Percentiles rank a stretch among this genome's conserved stretches.
Conservation (phyloP, 2,329 filamentous ascomycete genomes). For the Colletotrichum graminicola region DNA sequence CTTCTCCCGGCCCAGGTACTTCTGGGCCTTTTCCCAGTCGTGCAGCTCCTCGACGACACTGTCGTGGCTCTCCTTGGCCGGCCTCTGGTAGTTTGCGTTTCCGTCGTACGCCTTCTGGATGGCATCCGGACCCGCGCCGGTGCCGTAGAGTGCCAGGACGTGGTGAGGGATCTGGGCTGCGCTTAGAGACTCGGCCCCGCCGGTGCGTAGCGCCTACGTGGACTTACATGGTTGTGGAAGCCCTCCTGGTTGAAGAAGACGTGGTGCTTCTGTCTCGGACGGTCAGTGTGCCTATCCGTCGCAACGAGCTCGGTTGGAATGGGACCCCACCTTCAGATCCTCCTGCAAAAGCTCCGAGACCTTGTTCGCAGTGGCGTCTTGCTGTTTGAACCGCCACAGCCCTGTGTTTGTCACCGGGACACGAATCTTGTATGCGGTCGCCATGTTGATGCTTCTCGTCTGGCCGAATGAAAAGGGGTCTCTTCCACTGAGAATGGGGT, state of each 20-base stretch:
- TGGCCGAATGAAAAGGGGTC: slow-evolving; percentile 1
- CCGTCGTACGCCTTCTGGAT: slow-evolving; percentile 74
- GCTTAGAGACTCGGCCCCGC: neutral
- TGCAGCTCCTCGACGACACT: slow-evolving; percentile 66
- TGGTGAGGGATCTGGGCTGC: slow-evolving; percentile 73
- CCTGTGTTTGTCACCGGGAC: slow-evolving; percentile 64
- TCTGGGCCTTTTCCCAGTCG: slow-evolving; percentile 67
- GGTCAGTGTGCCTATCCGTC: slow-evolving; percentile 13
- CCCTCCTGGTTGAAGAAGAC: slow-evolving; percentile 82
- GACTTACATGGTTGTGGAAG: slow-evolving; percentile 82
- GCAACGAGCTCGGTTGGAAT: neutral
- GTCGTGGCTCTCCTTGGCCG: slow-evolving; percentile 60
- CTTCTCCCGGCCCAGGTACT: slow-evolving; percentile 70
- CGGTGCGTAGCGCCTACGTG: neutral
- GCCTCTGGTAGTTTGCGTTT: slow-evolving; percentile 76
- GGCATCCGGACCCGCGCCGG: slow-evolving; percentile 72
- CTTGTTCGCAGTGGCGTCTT: slow-evolving; percentile 70
- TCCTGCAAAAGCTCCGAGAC: slow-evolving; percentile 78
- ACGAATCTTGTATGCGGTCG: slow-evolving; percentile 61
- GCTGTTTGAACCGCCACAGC: slow-evolving; percentile 61
- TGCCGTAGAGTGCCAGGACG: slow-evolving; percentile 80
- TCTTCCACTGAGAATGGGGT: neutral
- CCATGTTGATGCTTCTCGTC: slow-evolving; percentile 51
- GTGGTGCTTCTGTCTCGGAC: slow-evolving; percentile 67
- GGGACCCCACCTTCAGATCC: slow-evolving; percentile 71